Evolutionary conservation across 75 land plant species (phyloP).

Genomic region (Pseudotsuga menziesii): DNA sequence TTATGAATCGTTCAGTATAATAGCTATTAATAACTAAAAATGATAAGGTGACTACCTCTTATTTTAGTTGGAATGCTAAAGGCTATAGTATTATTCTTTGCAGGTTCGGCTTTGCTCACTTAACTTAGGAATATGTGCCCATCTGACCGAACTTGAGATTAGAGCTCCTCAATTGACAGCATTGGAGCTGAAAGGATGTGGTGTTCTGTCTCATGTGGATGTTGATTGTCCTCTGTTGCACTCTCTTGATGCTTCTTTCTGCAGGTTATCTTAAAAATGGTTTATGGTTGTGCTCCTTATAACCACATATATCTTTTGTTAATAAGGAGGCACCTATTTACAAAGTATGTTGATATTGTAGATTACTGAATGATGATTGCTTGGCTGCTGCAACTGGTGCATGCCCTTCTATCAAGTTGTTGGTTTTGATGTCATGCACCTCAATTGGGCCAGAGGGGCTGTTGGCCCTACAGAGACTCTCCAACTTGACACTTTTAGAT

Average conservation of each 20-base stretch:
- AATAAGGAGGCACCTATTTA: neutral
- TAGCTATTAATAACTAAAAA: no score
- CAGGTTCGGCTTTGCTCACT: conserved; percentile 85
- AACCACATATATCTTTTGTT: no score
- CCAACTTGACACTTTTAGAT: conserved; percentile 74
- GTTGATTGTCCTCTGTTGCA: conserved; percentile 69
- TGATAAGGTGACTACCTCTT: no score
- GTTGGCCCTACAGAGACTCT: conserved; percentile 56
- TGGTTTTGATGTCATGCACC: conserved; percentile 28
- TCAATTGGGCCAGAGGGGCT: conserved; percentile 80
- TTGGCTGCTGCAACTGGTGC: neutral
- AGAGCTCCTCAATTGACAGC: conserved; percentile 67
- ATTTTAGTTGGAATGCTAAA: no score
- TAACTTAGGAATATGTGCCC: conserved; percentile 95
- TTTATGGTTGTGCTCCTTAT: neutral
- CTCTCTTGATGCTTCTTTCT: conserved; percentile 95
- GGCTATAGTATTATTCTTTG: neutral
- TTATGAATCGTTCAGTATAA: no score
- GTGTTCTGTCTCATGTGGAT: conserved; percentile 65
- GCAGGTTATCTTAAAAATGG: conserved; percentile 58
- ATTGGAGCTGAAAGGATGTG: conserved; percentile 93
- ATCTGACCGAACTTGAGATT: conserved; percentile 54
- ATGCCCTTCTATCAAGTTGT: neutral
- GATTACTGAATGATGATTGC: neutral
- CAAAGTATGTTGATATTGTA: neutral